These are phyloP conservation scores for Chlamydomonas sphaeroides DNA, from an alignment of 139 green algal species.

Conservation along the genomic window DNA sequence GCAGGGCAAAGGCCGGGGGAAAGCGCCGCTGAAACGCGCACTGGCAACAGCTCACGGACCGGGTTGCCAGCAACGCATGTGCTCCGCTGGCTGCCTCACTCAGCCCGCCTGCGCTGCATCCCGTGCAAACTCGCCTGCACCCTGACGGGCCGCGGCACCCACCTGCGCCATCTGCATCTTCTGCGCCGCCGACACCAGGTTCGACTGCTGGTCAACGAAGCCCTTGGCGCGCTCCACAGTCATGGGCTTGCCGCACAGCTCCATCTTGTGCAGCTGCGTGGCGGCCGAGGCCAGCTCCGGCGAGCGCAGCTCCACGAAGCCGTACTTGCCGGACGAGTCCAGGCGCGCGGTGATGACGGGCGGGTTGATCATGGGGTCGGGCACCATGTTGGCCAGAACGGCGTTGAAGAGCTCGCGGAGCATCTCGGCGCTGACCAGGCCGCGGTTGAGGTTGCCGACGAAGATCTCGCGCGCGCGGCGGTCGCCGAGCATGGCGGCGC, in stretches of 20 bases:
- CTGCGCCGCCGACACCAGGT: constrained; percentile 3
- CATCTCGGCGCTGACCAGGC: constrained; percentile 72
- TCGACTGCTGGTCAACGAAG: constrained; percentile 61
- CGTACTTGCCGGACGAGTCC: constrained; percentile 61
- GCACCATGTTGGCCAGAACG: constrained; percentile 64
- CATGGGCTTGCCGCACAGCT: constrained; percentile 81
- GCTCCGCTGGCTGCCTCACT: too few species aligned
- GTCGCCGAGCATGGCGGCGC: constrained; percentile 32
- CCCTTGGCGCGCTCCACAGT: constrained; percentile 89
- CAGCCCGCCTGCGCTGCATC: too few species aligned
- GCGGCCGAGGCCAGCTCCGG: constrained; percentile 77
- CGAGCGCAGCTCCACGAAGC: constrained; percentile 85
- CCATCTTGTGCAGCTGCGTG: constrained; percentile 85
- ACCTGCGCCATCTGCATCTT: constrained; percentile 37
- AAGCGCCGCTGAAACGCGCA: too few species aligned
- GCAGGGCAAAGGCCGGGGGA: too few species aligned
- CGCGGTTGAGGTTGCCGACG: constrained; percentile 87
- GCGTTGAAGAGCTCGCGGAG: constrained; percentile 88
- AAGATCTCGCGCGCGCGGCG: constrained; percentile 80
- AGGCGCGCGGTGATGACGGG: constrained; percentile 75
- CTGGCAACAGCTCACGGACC: too few species aligned
- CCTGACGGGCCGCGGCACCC: too few species aligned
- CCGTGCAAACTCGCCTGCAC: too few species aligned
- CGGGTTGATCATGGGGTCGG: constrained; percentile 75
- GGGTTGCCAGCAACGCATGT: too few species aligned